Base-by-base conservation (phyloP, 805 yeast genomes). In the Suhomyces pyralidae region DNA sequence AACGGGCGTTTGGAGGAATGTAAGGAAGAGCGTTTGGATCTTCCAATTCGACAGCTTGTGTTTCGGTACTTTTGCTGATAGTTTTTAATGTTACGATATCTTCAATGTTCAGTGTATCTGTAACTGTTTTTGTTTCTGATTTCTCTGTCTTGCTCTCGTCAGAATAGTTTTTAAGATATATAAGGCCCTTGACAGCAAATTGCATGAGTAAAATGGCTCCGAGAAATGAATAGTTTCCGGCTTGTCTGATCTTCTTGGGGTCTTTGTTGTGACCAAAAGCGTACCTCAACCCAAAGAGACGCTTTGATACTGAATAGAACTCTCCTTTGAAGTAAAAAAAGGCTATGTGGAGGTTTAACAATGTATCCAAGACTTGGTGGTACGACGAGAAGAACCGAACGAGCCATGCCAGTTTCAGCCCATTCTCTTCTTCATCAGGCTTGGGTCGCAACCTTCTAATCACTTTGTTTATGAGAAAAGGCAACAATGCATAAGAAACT, bases 321-420 rank as follows among this genome's bases (percentile, higher is more conserved):
- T 84, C 79, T 2, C 97, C 98, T 44, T 77, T 78, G 62, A 92
- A 82, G 68, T 93, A 93, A 65, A 93, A 93, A 0, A 88, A 36
- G 0, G 96, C 93, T 49, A 91, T 68, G 65, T 93, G 96, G 14
- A 88, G 52, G 60, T 88, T 87, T 64, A 83, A 69, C 5, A 88
- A 51, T 1, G 81, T 70, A 55, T 85, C 85, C 28, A 82, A 58
- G 3, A 81, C 58, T 49, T 74, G 72, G 15, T 78, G 62, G 58
- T 79, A 81, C n/a, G 79, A 74, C 5, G 73, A 58, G 25, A 73
- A 58, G 17, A 66, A 52, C 14, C 49, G 25, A 36, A 36, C 47
- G 9, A 51, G 43, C 20, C 15, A n/a, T 3, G 28, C 28, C 46
- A 12, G 56, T 51, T 49, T 56, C 22, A 28, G 30, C 7, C 12